Evolutionary conservation across 768 basidiomycete species (phyloP).

Genomic region (Suillus variegatus): DNA sequence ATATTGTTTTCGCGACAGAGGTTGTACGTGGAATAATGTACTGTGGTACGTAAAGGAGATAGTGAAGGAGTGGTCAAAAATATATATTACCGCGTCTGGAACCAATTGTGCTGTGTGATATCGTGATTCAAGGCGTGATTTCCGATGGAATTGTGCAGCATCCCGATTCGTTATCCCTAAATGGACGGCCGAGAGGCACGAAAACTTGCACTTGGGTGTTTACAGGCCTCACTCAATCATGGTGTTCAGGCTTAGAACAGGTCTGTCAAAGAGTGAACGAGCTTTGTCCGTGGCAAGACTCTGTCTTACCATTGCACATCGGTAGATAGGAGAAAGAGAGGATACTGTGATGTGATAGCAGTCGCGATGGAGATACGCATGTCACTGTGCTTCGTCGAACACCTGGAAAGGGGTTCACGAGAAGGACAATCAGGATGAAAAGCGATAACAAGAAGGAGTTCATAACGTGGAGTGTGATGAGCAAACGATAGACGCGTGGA

Average conservation of each 20-base stretch:
- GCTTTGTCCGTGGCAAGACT: background rate
- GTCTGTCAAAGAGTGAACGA: background rate
- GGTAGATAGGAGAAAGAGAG: background rate
- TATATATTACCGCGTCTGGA: background rate
- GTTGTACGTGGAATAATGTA: no score
- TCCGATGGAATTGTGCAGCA: background rate
- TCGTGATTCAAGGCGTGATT: background rate
- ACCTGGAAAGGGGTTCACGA: background rate
- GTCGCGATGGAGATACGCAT: background rate
- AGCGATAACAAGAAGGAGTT: no score
- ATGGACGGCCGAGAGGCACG: background rate
- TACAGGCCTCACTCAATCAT: background rate
- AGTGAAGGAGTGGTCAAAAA: background rate
- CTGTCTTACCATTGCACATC: background rate
- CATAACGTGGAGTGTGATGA: background rate
- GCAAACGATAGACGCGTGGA: background rate
- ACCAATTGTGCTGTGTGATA: background rate
- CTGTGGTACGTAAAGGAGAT: background rate
- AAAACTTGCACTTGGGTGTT: background rate
- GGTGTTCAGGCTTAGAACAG: background rate
- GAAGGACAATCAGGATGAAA: background rate
- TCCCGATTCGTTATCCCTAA: background rate
- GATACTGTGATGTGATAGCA: no score
- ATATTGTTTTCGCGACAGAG: background rate
- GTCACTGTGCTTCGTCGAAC: background rate